These are phyloP conservation scores for Suhomyces sp. DNA, from an alignment of 805 yeast species.

Conservation along the genomic window DNA sequence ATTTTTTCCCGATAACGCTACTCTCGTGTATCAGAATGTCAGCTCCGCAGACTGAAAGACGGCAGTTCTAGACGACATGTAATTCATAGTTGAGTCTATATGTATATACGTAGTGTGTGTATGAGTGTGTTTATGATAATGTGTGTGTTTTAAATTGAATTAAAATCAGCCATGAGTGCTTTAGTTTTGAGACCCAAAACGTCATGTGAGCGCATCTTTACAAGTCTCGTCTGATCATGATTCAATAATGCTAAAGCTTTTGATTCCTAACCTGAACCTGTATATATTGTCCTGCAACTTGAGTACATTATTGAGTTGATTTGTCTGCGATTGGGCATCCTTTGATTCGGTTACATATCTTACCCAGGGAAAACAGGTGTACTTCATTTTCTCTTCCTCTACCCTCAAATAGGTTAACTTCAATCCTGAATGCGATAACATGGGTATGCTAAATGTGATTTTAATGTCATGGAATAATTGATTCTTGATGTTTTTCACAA, in stretches of 20 bases:
- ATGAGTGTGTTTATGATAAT: not conserved
- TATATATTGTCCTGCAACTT: constrained; percentile 10
- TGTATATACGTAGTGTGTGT: not conserved
- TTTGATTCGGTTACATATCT: constrained; percentile 41
- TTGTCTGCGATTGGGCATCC: not conserved
- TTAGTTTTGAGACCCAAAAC: not conserved
- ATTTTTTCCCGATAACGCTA: not conserved
- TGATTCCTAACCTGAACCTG: constrained; percentile 22
- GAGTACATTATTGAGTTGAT: not conserved
- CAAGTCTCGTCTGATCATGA: not conserved
- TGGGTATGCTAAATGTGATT: constrained; percentile 36
- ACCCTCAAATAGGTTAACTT: constrained; percentile 66
- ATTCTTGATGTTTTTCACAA: constrained; percentile 11
- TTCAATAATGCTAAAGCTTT: constrained; percentile 12
- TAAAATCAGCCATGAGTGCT: not conserved
- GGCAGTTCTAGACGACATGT: not conserved
- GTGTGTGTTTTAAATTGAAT: not conserved
- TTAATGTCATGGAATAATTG: constrained; percentile 22
- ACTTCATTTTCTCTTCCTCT: constrained; percentile 56
- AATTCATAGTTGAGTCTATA: not conserved
- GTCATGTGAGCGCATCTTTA: not conserved
- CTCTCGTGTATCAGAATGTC: not conserved
- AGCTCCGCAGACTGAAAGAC: not conserved
- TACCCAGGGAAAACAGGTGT: constrained; percentile 79
- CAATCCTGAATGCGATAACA: constrained; percentile 62